These are phyloP conservation scores for Sporothrix inflata DNA, from an alignment of 2,329 filamentous ascomycete species.

Conservation along the genomic window DNA sequence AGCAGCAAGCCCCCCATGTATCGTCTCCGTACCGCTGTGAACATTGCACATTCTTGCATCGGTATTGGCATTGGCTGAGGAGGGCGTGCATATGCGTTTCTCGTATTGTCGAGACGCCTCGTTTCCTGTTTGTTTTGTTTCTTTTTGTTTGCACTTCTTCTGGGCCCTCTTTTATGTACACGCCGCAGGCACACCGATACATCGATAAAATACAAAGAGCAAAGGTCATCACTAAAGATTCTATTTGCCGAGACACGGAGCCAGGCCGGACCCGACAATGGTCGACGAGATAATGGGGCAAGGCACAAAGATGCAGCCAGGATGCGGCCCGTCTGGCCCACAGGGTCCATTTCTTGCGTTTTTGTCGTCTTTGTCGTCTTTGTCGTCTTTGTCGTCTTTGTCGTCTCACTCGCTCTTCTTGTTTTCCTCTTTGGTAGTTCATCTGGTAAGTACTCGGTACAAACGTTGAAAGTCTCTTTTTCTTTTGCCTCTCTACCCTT, in stretches of 20 bases:
- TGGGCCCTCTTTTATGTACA: background rate
- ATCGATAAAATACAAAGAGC: background rate
- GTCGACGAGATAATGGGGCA: background rate
- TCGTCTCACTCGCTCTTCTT: background rate
- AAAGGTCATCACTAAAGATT: background rate
- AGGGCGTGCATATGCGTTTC: constrained; percentile 4
- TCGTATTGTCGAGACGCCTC: background rate
- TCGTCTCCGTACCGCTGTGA: constrained; percentile 2
- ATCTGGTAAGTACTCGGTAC: constrained; percentile 1
- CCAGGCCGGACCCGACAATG: background rate
- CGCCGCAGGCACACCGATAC: background rate
- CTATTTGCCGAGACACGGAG: constrained; percentile 16
- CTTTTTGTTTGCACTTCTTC: background rate
- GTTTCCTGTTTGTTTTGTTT: background rate
- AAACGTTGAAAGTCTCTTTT: background rate
- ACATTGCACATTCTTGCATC: background rate
- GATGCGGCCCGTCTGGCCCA: background rate
- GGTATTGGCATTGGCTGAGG: background rate
- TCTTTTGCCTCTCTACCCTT: background rate
- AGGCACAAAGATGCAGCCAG: background rate
- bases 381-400: no score
- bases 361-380: background rate
- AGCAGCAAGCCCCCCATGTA: background rate
- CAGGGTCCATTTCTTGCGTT: background rate
- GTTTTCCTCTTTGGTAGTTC: background rate